Conservation (phyloP, 441 rosid species). For the Mallotus japonicus region DNA sequence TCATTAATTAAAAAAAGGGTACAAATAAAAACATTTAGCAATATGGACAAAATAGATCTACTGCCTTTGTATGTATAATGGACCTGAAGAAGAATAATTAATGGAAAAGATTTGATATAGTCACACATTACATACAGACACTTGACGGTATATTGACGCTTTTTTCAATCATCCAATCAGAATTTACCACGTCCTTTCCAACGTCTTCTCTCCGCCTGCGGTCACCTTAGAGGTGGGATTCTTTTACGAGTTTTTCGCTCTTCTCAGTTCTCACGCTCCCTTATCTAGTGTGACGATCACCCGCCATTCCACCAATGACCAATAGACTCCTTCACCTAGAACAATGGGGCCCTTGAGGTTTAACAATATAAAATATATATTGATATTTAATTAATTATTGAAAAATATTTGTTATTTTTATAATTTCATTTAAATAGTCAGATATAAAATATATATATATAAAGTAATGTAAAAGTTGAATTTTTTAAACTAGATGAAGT, state of each 20-base stretch:
- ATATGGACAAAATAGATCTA: neutral
- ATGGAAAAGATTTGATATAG: neutral
- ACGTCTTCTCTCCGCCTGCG: neutral
- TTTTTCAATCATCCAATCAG: constrained; percentile 5
- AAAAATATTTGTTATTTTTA: too few relatives aligned
- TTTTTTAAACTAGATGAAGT: too few relatives aligned
- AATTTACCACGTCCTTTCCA: neutral
- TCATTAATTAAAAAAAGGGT: too few relatives aligned
- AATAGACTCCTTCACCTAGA: too few relatives aligned
- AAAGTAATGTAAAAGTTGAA: too few relatives aligned
- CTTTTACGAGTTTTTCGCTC: neutral
- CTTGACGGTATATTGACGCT: neutral
- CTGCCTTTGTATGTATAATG: too few relatives aligned
- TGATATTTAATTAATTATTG: too few relatives aligned
- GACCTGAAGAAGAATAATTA: neutral
- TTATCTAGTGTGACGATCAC: neutral
- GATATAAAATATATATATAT: too few relatives aligned
- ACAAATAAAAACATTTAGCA: neutral
- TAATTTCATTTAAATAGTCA: too few relatives aligned
- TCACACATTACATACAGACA: neutral
- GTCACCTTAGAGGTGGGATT: neutral
- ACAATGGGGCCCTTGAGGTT: too few relatives aligned
- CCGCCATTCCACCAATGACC: too few relatives aligned
- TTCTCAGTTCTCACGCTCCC: neutral
- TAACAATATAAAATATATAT: too few relatives aligned